Evolutionary conservation across 1,139 yeast species (phyloP), one percentile per base, ranked within the genome.

Genomic region (Kurtzmaniella natalensis): DNA sequence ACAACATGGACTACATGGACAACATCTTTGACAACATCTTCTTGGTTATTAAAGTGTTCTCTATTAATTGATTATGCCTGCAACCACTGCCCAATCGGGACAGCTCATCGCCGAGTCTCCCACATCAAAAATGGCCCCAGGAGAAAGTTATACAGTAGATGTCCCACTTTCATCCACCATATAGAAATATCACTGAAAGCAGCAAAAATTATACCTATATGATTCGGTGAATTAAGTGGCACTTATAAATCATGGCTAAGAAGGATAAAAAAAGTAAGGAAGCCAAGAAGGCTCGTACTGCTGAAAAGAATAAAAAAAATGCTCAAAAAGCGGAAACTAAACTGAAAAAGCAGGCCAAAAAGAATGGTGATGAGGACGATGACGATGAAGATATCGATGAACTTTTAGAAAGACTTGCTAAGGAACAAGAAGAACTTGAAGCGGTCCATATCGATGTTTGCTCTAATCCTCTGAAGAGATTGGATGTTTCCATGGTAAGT

Each of bases 311-410:
- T 41, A 81, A 82, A 60, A 89, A 89, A 57, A 83, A 75, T 37
- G 72, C 67, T 34, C 61, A 76, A 35, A 92, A 92, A 54, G 80
- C 94, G 4, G 94, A 81, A 31, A 48, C 55, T 5, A 88, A 86
- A 57, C 68, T 70, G 46, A 85, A 87, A 57, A 88, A 88, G 56
- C 64, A 72, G 50, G 81, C 88, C 25, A 81, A 78, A 50, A 87
- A 87, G 53, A 61, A 69, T 19, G 89, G 83, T 13, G 87, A 77
- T 25, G n/a, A n/a, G n/a, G 86, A 78, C 24, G 96, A 86, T 37
- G 95, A 86, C 46, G 96, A 88, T 47, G 73, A 82, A 44, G 96
- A 87, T 51, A 79, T 92, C 37, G 97, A 92, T 55, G 83, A 83
- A 43, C 76, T 92, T 37, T 65, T 92, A 37, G 86, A 78, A 25